Evolutionary conservation across 495 filamentous ascomycete species (phyloP), one percentile per base, ranked within the genome.

Genomic region (Aspergillus incahuasiensis): DNA sequence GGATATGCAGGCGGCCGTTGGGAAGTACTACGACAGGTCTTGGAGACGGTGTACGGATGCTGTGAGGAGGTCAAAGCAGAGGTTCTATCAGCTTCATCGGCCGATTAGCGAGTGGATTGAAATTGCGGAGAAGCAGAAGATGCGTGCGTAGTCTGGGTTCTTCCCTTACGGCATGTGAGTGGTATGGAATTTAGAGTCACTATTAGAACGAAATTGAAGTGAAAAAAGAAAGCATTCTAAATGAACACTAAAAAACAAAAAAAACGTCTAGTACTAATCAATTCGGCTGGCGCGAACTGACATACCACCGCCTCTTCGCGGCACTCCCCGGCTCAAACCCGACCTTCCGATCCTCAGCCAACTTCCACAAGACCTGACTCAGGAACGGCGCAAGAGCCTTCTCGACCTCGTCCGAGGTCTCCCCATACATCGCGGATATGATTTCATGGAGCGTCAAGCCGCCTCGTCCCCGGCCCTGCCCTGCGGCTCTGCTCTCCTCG

Each of bases 301-400:
- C 40, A 63, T 72, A 81, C 77, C 78, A 81, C 53, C 67, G 68
- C 61, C 48, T 19, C 21, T 71, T 76, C 54, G 64, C 57, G 3
- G 72, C 67, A 3, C 61, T 60, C 34, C 62, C 47, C 6, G 75
- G 39, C 55, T 72, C 64, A 63, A 81, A 80, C 6, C 63, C 77
- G 20, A 82, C 73, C 41, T 70, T 75, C 0, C 73, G 63, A 57
- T 82, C 79, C 30, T 72, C 75, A 5, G 74, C 71, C 47, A 82
- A 58, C 61, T 81, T 82, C 24, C 69, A 50, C 48, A 81, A 52
- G 6, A 78, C 68, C 57, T 82, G 74, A 0, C 64, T 62, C 32
- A 72, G 72, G 46, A 81, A 80, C 2, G 78, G 78, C 57, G 74
- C 72, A 19, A 79, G 38, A 0, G 71, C 75, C 55, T 40, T 49